A percentile compares a stretch with the other conserved stretches of the same genome.
These are phyloP conservation scores for Pugionium dolabratum DNA, from an alignment of 345 rosid species.

Conservation along the genomic window DNA sequence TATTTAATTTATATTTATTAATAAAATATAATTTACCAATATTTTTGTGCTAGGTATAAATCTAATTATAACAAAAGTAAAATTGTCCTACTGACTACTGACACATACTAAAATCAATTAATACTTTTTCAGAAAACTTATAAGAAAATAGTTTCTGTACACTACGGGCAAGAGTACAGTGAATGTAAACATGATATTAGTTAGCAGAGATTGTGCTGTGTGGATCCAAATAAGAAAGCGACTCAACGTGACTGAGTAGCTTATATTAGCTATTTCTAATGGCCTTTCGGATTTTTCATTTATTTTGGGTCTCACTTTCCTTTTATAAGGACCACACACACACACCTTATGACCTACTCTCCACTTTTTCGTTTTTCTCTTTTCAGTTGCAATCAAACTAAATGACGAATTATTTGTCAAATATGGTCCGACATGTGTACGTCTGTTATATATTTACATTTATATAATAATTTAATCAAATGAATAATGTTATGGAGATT, in stretches of 20 bases:
- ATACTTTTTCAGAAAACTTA: not conserved
- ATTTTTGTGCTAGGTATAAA: too few relatives aligned
- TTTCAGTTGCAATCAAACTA: not conserved
- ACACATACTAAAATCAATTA: conserved; percentile 1
- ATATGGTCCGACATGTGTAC: conserved; percentile 32
- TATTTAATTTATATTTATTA: too few relatives aligned
- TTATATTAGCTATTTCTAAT: conserved; percentile 27
- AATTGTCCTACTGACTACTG: not conserved
- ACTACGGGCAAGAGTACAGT: conserved; percentile 11
- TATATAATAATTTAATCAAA: not conserved
- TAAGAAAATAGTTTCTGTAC: not conserved
- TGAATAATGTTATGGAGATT: too few relatives aligned
- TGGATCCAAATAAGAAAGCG: conserved; percentile 44
- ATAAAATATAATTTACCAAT: too few relatives aligned
- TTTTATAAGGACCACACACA: conserved; percentile 34
- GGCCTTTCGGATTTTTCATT: conserved; percentile 36
- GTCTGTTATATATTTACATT: conserved; percentile 4
- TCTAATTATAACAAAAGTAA: not conserved
- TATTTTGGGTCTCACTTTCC: conserved; percentile 40
- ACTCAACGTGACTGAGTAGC: conserved; percentile 32
- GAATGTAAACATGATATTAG: conserved; percentile 7
- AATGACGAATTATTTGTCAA: conserved; percentile 23
- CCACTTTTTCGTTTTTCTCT: not conserved
- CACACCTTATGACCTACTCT: conserved; percentile 14
- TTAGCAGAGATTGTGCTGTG: conserved; percentile 20